Evolutionary conservation across 75 land plant species (phyloP).

Genomic region (Picea glauca): DNA sequence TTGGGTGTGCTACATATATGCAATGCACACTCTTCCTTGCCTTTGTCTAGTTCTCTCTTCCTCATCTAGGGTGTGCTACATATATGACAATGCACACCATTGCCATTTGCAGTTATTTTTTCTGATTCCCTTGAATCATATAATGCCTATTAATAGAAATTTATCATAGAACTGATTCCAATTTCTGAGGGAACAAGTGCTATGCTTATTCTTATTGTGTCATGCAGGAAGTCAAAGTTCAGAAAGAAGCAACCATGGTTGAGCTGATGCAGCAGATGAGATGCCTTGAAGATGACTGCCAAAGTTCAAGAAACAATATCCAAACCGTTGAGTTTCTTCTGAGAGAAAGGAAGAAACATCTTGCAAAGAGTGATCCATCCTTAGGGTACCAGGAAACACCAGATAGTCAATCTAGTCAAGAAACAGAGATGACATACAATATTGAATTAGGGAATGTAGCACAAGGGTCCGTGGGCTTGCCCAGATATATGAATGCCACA

Average conservation of each 20-base stretch:
- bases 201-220: not conserved
- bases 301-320: constrained; percentile 10
- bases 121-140: not conserved
- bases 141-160: not conserved
- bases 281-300: constrained; percentile 11
- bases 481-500: constrained; percentile 12
- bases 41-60: constrained; percentile 2
- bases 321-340: constrained; percentile 1
- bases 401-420: constrained; percentile 3
- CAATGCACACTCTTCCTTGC: not conserved
- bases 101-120: not conserved
- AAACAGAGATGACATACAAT: not conserved
- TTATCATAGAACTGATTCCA: not conserved
- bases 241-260: constrained; percentile 1
- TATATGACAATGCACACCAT: not conserved
- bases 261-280: constrained; percentile 7
- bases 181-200: not conserved
- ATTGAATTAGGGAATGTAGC: constrained; percentile 13
- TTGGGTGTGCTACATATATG: not conserved
- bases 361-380: not conserved
- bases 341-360: constrained; percentile 5
- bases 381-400: not conserved
- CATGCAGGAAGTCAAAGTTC: constrained; percentile 5
- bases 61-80: not conserved
- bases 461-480: constrained; percentile 12